Evolutionary conservation across 2,329 filamentous ascomycete species (phyloP), one percentile per base, ranked within the genome.

Genomic region (Ascochyta viciae-villosae): DNA sequence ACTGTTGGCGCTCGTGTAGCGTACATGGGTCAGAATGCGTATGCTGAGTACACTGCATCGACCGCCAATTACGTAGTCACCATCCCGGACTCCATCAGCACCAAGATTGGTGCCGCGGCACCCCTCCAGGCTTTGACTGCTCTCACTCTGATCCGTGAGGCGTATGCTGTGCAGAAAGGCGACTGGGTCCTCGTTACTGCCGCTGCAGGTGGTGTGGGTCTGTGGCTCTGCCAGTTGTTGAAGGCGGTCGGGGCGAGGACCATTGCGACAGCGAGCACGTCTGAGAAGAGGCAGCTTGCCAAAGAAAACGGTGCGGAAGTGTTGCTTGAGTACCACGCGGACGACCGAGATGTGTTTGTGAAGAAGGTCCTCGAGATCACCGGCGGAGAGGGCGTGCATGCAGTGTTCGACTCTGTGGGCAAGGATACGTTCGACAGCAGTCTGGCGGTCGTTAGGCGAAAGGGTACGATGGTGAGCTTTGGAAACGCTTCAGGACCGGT

Each of bases 121-220:
- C 77, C 91, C n/a, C 79, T 96, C 9, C 93, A 96, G 73, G 92
- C 91, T 1, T 80, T 96, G 34, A 96, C 92, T 2, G 91, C 92
- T 0, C 81, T 95, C 65, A 90, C 91, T 0, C 82, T 96, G 27
- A 85, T 92, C 56, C 85, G 88, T 53, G 92, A 96, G 73, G 85
- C 89, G 4, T 82, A 89, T 62, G 69, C 81, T 0, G 90, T 94
- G 6, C 81, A 91, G 72, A 82, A 85, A 62, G 90, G 88, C 1
- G 91, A 96, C 64, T 95, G 89, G 87, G 83, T 92, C 0, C 84
- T 96, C 2, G 86, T 96, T 15, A 91, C 95, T 66, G 92, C 92
- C 0, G 92, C 92, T 0, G 92, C 92, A 0, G 92, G 92, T 15
- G 92, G 92, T 15, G 90, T 92, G 2, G 74, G 74, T 0, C 78